phyloP scores from a whole-genome alignment of 306 rosid species.

The Quercus variabilis region DNA sequence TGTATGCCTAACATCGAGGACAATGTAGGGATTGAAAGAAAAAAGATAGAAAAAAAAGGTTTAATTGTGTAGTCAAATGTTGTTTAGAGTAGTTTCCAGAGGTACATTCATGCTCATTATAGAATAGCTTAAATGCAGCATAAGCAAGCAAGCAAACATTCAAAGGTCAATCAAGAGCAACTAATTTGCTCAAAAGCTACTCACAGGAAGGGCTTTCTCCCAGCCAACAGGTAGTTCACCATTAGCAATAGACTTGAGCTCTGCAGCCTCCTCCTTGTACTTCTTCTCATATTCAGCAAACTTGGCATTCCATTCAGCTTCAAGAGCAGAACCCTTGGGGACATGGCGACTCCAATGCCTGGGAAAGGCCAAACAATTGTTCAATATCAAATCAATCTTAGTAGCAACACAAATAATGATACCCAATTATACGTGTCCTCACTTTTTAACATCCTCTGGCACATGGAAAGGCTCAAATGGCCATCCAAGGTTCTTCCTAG shows the following conservation, averaged over 20 bases:
- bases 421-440: conserved; percentile 15
- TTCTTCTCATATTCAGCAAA: conserved; percentile 91
- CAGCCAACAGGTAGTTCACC: conserved; percentile 88
- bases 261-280: conserved; percentile 77
- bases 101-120: background rate
- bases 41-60: background rate
- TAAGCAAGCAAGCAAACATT: background rate
- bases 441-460: conserved; percentile 93
- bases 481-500: conserved; percentile 94
- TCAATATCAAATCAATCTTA: conserved; percentile 22
- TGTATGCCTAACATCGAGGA: background rate
- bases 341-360: conserved; percentile 98
- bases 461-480: conserved; percentile 95
- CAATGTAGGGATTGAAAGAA: background rate
- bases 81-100: background rate
- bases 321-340: conserved; percentile 71
- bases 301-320: conserved; percentile 89
- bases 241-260: conserved; percentile 59
- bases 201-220: conserved; percentile 98
- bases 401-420: background rate
- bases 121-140: background rate
- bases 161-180: background rate
- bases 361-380: conserved; percentile 11
- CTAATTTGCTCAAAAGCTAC: conserved; percentile 21
- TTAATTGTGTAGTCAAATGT: background rate